Evolutionary conservation across 2,329 filamentous ascomycete species (phyloP).

Genomic region (Teratosphaeria pseudoeucalypti): DNA sequence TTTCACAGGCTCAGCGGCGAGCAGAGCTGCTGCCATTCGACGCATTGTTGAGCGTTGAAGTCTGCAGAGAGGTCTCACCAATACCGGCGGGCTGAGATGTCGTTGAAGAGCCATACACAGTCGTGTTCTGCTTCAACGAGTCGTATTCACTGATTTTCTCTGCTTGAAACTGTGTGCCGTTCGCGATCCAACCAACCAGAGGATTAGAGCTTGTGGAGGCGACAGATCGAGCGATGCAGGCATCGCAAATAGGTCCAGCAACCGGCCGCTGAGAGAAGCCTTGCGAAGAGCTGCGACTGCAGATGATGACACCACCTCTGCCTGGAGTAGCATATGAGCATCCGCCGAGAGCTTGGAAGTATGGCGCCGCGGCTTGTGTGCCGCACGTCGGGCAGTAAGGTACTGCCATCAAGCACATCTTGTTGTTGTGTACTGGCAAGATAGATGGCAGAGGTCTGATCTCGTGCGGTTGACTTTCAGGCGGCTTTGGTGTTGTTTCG

Average conservation of each 20-base stretch:
- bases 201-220: neutral
- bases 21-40: neutral
- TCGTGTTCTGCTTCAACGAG: neutral
- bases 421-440: neutral
- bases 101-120: neutral
- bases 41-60: neutral
- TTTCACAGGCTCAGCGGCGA: neutral
- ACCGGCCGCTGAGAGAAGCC: neutral
- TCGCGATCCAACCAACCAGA: neutral
- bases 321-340: neutral
- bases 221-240: neutral
- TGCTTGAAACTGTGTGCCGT: neutral
- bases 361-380: neutral
- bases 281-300: neutral
- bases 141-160: neutral
- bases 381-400: neutral
- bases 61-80: neutral
- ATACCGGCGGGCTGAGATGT: neutral
- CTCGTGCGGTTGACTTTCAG: neutral
- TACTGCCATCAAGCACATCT: neutral
- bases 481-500: neutral
- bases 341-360: neutral
- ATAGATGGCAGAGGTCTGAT: neutral
- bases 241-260: neutral
- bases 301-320: neutral